phyloP scores from a whole-genome alignment of 176 grass and related monocot genomes.

The Rhipidocladum racemiflorum region DNA sequence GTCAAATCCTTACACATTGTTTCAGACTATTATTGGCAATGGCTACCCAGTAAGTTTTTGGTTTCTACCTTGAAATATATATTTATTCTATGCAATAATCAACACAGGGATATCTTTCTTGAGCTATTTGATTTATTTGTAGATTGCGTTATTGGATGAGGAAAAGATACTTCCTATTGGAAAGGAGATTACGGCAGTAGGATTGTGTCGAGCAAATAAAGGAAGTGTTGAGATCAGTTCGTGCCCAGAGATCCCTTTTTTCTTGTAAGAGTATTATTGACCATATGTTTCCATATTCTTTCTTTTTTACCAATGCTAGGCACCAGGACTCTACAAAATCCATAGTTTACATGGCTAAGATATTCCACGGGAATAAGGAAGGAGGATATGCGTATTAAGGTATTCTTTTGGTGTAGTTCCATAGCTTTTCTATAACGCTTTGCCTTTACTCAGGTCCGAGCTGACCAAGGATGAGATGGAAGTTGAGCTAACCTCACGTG shows the following conservation, averaged over 20 bases:
- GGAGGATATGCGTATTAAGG: background rate
- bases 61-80: background rate
- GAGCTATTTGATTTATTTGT: conserved; percentile 16
- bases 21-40: conserved; percentile 79
- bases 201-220: conserved; percentile 46
- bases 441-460: conserved; percentile 60
- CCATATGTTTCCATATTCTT: background rate
- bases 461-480: conserved; percentile 84
- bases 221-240: conserved; percentile 62
- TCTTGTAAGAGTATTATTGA: conserved; percentile 70
- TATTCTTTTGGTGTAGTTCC: conserved; percentile 17
- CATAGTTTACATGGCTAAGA: conserved; percentile 1
- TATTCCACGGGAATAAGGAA: background rate
- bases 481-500: conserved; percentile 48
- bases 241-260: conserved; percentile 73
- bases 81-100: conserved; percentile 1
- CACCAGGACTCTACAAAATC: conserved; percentile 11
- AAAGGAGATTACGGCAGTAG: conserved; percentile 87
- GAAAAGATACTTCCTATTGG: conserved; percentile 97
- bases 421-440: conserved; percentile 27
- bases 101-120: background rate
- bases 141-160: conserved; percentile 92
- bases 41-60: conserved; percentile 75
- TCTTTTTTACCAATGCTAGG: background rate
- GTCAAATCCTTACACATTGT: conserved; percentile 72